phyloP scores from a whole-genome alignment of 768 basidiomycete genomes.

The Phanerodontia chrysosporium region DNA sequence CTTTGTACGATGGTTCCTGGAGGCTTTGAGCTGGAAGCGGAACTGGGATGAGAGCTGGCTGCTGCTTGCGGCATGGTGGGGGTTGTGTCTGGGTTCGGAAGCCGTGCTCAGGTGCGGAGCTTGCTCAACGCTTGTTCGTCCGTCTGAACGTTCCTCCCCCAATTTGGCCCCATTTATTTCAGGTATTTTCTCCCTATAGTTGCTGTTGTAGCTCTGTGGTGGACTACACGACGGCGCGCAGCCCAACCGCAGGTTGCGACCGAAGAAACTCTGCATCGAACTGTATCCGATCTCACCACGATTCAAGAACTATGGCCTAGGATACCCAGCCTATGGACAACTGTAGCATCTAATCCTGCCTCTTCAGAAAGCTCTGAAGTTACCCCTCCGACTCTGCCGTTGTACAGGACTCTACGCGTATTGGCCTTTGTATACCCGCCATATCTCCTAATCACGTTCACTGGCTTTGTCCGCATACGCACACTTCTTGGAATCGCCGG shows the following conservation, averaged over 20 bases:
- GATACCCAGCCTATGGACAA: conserved; percentile 25
- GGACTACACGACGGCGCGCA: conserved; percentile 17
- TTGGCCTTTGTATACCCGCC: conserved; percentile 55
- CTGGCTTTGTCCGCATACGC: conserved; percentile 57
- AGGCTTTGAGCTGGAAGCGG: conserved; percentile 56
- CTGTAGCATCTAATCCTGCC: not conserved
- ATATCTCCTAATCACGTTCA: conserved; percentile 52
- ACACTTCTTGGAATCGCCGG: conserved; percentile 58
- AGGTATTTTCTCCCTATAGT: conserved; percentile 60
- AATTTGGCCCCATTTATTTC: conserved; percentile 1
- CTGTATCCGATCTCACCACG: conserved; percentile 60
- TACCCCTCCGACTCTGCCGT: conserved; percentile 24
- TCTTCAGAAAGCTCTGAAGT: not conserved
- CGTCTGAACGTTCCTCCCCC: not conserved
- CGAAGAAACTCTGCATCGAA: conserved; percentile 51
- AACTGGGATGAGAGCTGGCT: conserved; percentile 63
- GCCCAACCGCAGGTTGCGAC: conserved; percentile 28
- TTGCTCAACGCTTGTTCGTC: not conserved
- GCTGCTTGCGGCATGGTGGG: conserved; percentile 73
- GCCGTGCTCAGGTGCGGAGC: conserved; percentile 42
- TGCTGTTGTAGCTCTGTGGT: conserved; percentile 35
- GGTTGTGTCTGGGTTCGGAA: conserved; percentile 53
- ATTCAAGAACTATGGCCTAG: conserved; percentile 58
- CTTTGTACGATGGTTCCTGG: conserved; percentile 34
- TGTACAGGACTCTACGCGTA: conserved; percentile 47